Base-by-base conservation (phyloP, 352 stramenopile genomes). In the Hyaloperonospora brassicae region DNA sequence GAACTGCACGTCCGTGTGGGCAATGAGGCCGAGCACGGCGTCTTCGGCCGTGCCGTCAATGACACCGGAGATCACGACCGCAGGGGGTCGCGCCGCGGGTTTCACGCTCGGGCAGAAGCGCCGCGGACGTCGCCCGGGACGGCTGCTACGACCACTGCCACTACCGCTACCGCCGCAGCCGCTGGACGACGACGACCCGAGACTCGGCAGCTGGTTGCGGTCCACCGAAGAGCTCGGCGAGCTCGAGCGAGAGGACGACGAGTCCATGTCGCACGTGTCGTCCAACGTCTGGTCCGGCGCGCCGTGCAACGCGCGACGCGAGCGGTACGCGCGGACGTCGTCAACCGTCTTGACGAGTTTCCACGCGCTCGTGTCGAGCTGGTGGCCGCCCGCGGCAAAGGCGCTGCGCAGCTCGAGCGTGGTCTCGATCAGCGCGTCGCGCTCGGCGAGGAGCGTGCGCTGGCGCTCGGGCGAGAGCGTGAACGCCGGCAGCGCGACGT, bases 11-110 rank as follows among this genome's bases (percentile, higher is more conserved):
- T 76, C 59, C 10, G 64, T 73, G 46, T 76, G 61, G 25, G 72
- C 69, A 14, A 79, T 35, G 43, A 67, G 73, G 5, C 69, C 72
- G n/a, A 79, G 43, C 22, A 68, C 64, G 22, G 60, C 62, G 48
- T 82, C 72, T 39, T 81, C 72, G 9, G 73, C 56, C 14, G 66
- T 69, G 12, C 68, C 72, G 17, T 68, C 57, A 1, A 79, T 49
- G n/a, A 61, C 61, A 5, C 68, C 72, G 0, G 68, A 69, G 35
- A 72, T 43, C 23, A 81, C 61, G 5, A 81, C 47, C 13, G 64
- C 57, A 13, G 68, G 65, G 5, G 63, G 63, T 12, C 67, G 67
- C 5, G 52, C 51, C 0, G 44, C 17, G 17, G 17, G 17, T 17
- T 17, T 17, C 17, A 17, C 17, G 17, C 17, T 17, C 17, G 17